Evolutionary conservation across 805 yeast species (phyloP).

Genomic region (Wickerhamiella allomyrinae): DNA sequence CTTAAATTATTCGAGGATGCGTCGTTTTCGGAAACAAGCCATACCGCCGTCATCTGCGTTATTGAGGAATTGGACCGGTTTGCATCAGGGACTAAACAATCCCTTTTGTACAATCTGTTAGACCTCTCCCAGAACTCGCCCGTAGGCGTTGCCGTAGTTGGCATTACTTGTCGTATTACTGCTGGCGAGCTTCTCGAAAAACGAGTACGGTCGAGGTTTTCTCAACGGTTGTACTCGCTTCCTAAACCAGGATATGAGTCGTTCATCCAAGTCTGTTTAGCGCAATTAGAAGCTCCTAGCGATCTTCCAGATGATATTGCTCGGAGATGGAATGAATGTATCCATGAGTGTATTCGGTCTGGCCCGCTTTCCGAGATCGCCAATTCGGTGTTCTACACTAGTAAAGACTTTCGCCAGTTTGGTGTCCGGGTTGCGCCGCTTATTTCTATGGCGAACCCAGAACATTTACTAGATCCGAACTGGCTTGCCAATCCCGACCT

Average conservation of each 20-base stretch:
- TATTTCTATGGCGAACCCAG: slow-evolving; percentile 20
- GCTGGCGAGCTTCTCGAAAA: slow-evolving; percentile 76
- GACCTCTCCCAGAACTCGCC: slow-evolving; percentile 66
- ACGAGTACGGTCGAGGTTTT: slow-evolving; percentile 78
- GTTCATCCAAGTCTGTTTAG: slow-evolving; percentile 33
- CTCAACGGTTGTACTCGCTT: slow-evolving; percentile 58
- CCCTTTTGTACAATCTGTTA: slow-evolving; percentile 72
- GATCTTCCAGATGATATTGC: slow-evolving; percentile 13
- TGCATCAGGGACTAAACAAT: slow-evolving; percentile 60
- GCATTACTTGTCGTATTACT: slow-evolving; percentile 60
- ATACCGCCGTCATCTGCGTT: slow-evolving; percentile 52
- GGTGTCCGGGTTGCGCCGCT: slow-evolving; percentile 10
- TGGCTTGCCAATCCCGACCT: slow-evolving; percentile 29
- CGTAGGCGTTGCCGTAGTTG: slow-evolving; percentile 68
- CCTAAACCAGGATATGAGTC: slow-evolving; percentile 35
- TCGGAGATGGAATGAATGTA: slow-evolving; percentile 13
- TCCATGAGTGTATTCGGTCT: slow-evolving; percentile 9
- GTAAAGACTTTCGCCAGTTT: slow-evolving; percentile 39
- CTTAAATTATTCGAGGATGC: slow-evolving; percentile 10
- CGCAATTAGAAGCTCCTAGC: slow-evolving; percentile 26
- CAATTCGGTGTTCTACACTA: slow-evolving; percentile 39
- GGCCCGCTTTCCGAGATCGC: slow-evolving; percentile 25
- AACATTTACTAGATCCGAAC: neutral
- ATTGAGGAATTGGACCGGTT: slow-evolving; percentile 79
- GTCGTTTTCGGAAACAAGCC: slow-evolving; percentile 18